These are phyloP conservation scores for Russula dissimulans DNA, from an alignment of 768 basidiomycete species.

Conservation along the genomic window DNA sequence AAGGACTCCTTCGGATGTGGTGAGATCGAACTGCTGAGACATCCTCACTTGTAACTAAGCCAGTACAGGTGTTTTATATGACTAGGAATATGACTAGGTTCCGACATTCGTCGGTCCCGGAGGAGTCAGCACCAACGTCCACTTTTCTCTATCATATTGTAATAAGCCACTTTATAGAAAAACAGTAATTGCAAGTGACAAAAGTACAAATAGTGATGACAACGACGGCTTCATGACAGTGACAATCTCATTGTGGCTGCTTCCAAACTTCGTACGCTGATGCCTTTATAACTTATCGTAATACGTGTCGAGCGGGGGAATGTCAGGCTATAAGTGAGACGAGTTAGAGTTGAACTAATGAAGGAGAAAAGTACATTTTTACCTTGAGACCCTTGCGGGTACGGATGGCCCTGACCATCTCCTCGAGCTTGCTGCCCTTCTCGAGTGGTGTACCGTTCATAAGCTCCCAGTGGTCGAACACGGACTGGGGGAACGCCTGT, in stretches of 20 bases:
- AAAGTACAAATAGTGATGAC: conserved; percentile 11
- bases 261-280: background rate
- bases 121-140: background rate
- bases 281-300: conserved; percentile 78
- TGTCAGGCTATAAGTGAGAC: conserved; percentile 53
- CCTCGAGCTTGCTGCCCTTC: conserved; percentile 86
- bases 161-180: background rate
- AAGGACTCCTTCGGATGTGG: conserved; percentile 26
- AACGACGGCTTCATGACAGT: conserved; percentile 7
- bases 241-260: conserved; percentile 8
- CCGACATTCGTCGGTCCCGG: background rate
- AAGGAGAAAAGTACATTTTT: background rate
- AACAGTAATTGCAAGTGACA: background rate
- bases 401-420: conserved; percentile 74
- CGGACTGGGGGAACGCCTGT: conserved; percentile 96
- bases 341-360: conserved; percentile 15
- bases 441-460: conserved; percentile 80
- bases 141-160: background rate
- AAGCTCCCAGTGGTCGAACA: conserved; percentile 88
- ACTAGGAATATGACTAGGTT: background rate
- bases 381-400: conserved; percentile 94
- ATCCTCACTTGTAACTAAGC: background rate
- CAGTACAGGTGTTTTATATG: too few species aligned
- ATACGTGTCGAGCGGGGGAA: conserved; percentile 80
- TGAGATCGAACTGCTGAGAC: conserved; percentile 23